phyloP scores from a whole-genome alignment of 352 stramenopile genomes.

The Lagenidium giganteum region DNA sequence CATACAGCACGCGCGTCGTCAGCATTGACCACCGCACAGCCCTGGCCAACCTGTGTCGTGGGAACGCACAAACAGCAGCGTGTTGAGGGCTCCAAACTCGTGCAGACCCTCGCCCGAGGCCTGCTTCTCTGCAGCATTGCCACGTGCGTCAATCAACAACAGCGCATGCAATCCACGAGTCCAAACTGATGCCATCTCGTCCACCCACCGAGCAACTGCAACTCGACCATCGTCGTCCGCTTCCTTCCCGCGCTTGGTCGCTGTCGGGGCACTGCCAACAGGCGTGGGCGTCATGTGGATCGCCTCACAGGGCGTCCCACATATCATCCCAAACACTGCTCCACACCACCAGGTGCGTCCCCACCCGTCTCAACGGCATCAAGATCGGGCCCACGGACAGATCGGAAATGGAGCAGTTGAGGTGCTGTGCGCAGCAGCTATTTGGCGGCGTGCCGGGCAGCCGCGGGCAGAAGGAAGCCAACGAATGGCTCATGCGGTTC shows the following conservation, averaged over 20 bases:
- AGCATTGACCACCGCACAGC: no score
- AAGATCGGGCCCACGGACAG: no score
- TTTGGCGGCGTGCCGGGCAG: conserved; percentile 60
- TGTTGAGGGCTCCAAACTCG: conserved; percentile 86
- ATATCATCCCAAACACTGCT: background rate
- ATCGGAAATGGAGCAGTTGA: conserved; percentile 47
- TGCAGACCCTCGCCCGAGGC: conserved; percentile 66
- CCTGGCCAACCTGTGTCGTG: no score
- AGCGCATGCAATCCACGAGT: no score
- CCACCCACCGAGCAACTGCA: conserved; percentile 28
- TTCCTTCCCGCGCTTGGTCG: background rate
- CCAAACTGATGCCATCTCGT: no score
- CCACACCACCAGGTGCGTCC: background rate
- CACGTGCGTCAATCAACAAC: no score
- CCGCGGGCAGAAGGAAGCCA: conserved; percentile 43
- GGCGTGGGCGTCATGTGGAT: background rate
- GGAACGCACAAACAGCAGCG: conserved; percentile 71
- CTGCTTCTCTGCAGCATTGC: no score
- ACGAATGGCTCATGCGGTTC: conserved; percentile 65
- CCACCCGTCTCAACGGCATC: background rate
- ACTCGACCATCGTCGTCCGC: conserved; percentile 21
- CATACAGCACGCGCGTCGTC: no score
- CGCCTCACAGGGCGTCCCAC: background rate
- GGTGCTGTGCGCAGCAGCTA: conserved; percentile 51
- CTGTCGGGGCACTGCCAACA: background rate